Base-by-base conservation (phyloP, 805 yeast genomes). In the Saccharomyces kudriavzevii region DNA sequence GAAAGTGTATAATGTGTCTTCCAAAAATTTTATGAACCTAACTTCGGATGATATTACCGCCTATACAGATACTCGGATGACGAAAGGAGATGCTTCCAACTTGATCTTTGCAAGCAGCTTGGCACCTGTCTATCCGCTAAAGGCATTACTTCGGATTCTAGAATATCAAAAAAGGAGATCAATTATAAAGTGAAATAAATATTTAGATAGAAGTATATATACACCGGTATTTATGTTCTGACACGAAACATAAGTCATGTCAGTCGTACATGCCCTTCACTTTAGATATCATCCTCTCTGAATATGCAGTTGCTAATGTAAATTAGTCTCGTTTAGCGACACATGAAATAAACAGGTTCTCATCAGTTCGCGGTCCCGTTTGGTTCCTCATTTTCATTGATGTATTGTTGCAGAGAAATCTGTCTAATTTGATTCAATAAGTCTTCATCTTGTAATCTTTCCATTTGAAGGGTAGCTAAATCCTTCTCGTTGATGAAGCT, bases 401-500 rank as follows among this genome's bases (percentile, higher is more conserved):
- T 54, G 50, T 60, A 68, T 50, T 67, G 70, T 26, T 67, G 67
- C 24, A 69, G 48, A 0, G 71, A 68, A 40, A 69, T 46, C 50
- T 67, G 68, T 50, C 68, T 64, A 8, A 68, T 63, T 60, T 63
- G 69, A 47, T 65, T 60, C 45, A 69, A 25, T 3, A 69, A 47
- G 31, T 56, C 59, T 49, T 69, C 70, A 51, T 73, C 76, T 56
- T 69, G 67, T 49, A 67, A 50, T 63, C 63, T 59, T 27, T 57
- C 60, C 48, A 62, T 52, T 53, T 63, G 65, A 26, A 66, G 58
- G 13, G 43, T 51, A 2, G 59, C 58, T 26, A 72, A 50, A 46
- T 64, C 70, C 40, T 59, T 61, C 11, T 65, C 67, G 52, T 70
- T 70, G 20, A 73, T 64, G 49, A 67, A 70, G 51, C 65, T 68